Evolutionary conservation across 352 stramenopile species (phyloP).

Genomic region (Phytophthora hybrid): DNA sequence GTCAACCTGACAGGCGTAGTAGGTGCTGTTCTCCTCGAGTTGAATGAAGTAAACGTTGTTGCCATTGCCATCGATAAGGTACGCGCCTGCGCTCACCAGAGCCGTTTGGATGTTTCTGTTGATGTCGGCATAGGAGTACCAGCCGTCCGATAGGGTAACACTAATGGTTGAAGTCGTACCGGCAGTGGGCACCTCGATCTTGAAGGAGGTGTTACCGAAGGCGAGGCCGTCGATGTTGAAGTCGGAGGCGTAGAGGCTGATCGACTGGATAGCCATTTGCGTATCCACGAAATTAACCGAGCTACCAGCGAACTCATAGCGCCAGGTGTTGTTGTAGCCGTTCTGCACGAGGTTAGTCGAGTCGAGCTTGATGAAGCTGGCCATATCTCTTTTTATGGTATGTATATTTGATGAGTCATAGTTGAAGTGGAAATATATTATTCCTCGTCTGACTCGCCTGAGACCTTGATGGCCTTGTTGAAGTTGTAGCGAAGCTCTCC

Average conservation of each 20-base stretch:
- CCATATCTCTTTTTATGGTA: conserved; percentile 12
- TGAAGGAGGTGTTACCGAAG: not conserved
- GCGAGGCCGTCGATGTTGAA: not conserved
- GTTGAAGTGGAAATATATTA: conserved; percentile 3
- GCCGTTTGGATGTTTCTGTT: no score
- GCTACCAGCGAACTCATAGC: conserved; percentile 6
- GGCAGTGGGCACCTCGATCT: not conserved
- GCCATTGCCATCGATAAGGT: no score
- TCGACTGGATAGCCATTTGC: not conserved
- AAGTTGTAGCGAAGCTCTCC: no score
- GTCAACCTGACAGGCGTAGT: no score
- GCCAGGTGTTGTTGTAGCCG: conserved; percentile 13
- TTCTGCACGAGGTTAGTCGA: conserved; percentile 20
- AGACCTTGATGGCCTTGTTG: conserved; percentile 1
- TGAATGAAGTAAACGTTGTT: no score
- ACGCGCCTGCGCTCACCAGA: no score
- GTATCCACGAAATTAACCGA: conserved; percentile 8
- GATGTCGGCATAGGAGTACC: no score
- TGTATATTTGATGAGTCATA: conserved; percentile 17
- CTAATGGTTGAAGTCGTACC: not conserved
- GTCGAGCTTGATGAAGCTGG: conserved; percentile 21
- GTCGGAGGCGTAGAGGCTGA: not conserved
- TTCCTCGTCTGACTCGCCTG: not conserved
- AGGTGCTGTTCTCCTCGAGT: no score
- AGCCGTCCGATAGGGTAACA: no score